Evolutionary conservation across 2,329 filamentous ascomycete genomes (phyloP), one percentile per base, ranked within the genome.

Genomic region (Exophiala aquamarina): DNA sequence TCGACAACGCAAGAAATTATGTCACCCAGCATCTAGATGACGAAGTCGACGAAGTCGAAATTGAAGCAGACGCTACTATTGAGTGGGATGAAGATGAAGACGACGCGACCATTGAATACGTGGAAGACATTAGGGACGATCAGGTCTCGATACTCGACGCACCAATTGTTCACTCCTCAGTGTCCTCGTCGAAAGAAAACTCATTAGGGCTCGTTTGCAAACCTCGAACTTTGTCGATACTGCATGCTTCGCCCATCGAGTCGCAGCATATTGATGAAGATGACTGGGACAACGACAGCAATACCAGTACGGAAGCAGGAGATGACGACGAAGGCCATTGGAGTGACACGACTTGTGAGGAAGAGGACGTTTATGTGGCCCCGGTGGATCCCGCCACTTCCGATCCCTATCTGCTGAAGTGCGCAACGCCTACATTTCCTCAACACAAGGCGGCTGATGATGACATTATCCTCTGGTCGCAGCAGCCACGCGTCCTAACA

Each of bases 391-490:
- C 6, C 17, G 18, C 9, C 15, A n/a, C 18, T 7, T 37, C 11
- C n/a, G 35, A 37, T 20, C 18, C 19, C 7, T 20, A 4, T 8
- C 19, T 19, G 4, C 14, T 13, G 8, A 13, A 37, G 14, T 8
- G 9, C 7, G 15, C 35, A 19, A n/a, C 4, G 10, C 18, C 11
- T 37, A 10, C 7, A 7, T 18, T 7, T 20, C 35, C 15, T 18
- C n/a, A 4, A 7, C 11, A 19, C n/a, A 19, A 15, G 15, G 8
- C 14, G 11, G 18, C 9, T 19, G 31, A 47, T 26, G 51, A 54
- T 19, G 52, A 55, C 28, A 14, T 47, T 5, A n/a, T 47, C 13
- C 38, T 55, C 4, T 55, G 52, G 52, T 47, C 52, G 4, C 45
- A 55, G 23, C 52, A 55, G 29, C 52, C 52, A 15, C 45, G 36